These are phyloP conservation scores for sorghum (Sorghum bicolor) DNA, from an alignment of 176 grass and related monocot species.

Conservation along the genomic window Sorghum_bicolor_NCBIv3 NC_012870.2:4380001-4380500, in stretches of 20 bases:
- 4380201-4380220: constrained; percentile 78
- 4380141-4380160: constrained; percentile 60
- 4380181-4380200: constrained; percentile 70
- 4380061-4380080: constrained; percentile 42
- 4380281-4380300: constrained; percentile 61
- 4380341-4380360: constrained; percentile 93
- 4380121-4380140: constrained; percentile 62
- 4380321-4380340: constrained; percentile 84
- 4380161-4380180: constrained; percentile 90
- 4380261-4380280: constrained; percentile 57
- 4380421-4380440: constrained; percentile 76
- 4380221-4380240: constrained; percentile 49
- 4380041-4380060: constrained; percentile 52
- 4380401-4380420: constrained; percentile 84
- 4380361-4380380: constrained; percentile 86
- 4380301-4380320: constrained; percentile 73
- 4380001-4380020: constrained; percentile 49
- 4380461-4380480: constrained; percentile 10
- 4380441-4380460: constrained; percentile 32
- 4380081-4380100: constrained; percentile 34
- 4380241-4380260: constrained; percentile 40
- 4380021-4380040: constrained; percentile 46
- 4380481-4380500: too few relatives aligned
- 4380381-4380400: constrained; percentile 73
- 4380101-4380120: constrained; percentile 47